Base-by-base conservation (phyloP, 176 grass and related monocot species). In the Carex kokanica region DNA sequence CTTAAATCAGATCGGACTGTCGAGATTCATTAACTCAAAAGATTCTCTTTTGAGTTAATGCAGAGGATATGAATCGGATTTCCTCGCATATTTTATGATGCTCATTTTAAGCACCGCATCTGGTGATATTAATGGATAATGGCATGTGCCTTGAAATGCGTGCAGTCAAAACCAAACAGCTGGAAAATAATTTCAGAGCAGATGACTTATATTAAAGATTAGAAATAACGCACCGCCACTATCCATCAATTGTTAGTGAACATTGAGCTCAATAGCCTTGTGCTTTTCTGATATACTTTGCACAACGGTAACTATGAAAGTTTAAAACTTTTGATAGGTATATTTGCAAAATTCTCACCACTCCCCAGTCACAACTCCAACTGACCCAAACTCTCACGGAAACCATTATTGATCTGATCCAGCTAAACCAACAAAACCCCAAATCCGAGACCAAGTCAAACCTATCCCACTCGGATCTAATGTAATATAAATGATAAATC, bases 321-420 rank as follows among this genome's bases (percentile, higher is more conserved):
- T 55, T 31, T 8, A 55, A 61, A 55, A 13, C 13, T 24, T 55
- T 77, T 55, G 31, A 16, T 54, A 18, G 49, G 73, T 77, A 55
- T 78, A 78, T 78, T 18, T 55, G 73, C 49, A 55, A 55, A 77
- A 31, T 78, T 51, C 73, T 55, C 18, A 49, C 27, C 70, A 51
- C 43, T 69, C 41, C 17, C 16, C 9, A 45, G 38, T 43, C 6
- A 70, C 34, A 10, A 21, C 32, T 69, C n/a, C 70, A 74, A 74
- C 70, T 6, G 12, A 72, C 38, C 41, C 40, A 70, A 70, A 65
- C 63, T 65, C 27, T 65, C 25, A 32, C 10, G 21, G 60, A 11
- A 65, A 66, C 13, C 27, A 36, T 66, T 66, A 1, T 6, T 65
- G 62, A 65, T 32, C 27, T 11, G 25, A 10, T 64, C 24, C 21